phyloP scores from a whole-genome alignment of 441 rosid species.

The Macaranga tanarius region DNA sequence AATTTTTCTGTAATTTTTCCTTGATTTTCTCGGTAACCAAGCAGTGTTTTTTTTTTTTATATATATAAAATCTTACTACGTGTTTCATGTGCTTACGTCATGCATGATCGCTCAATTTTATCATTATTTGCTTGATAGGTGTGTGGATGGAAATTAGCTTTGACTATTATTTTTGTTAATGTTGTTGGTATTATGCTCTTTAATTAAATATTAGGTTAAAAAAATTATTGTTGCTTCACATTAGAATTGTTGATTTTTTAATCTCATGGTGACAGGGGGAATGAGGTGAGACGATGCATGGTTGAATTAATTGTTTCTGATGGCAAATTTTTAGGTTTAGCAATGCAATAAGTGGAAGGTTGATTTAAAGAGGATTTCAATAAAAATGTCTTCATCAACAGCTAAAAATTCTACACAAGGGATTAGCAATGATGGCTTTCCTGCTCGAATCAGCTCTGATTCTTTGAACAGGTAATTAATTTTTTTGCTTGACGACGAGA shows the following conservation, averaged over 20 bases:
- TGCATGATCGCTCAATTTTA: no score
- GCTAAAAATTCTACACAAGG: constrained; percentile 35
- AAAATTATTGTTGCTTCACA: no score
- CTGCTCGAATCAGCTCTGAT: constrained; percentile 36
- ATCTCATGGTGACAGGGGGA: neutral
- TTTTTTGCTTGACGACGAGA: no score
- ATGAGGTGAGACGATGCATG: constrained; percentile 29
- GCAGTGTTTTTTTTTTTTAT: neutral
- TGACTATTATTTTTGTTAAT: no score
- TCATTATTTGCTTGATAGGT: no score
- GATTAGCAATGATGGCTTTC: constrained; percentile 32
- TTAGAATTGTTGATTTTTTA: no score
- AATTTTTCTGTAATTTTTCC: neutral
- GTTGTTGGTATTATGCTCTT: neutral
- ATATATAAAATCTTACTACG: no score
- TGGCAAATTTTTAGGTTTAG: neutral
- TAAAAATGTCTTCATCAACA: constrained; percentile 48
- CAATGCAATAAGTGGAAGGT: constrained; percentile 20
- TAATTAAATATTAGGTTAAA: no score
- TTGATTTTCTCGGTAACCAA: neutral
- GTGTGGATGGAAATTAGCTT: no score
- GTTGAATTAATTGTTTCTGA: constrained; percentile 28
- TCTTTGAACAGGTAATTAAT: constrained; percentile 43
- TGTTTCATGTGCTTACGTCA: no score
- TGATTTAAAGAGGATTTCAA: constrained; percentile 31